Base-by-base conservation (phyloP, 441 rosid species). In the Syzygium syzygioides region DNA sequence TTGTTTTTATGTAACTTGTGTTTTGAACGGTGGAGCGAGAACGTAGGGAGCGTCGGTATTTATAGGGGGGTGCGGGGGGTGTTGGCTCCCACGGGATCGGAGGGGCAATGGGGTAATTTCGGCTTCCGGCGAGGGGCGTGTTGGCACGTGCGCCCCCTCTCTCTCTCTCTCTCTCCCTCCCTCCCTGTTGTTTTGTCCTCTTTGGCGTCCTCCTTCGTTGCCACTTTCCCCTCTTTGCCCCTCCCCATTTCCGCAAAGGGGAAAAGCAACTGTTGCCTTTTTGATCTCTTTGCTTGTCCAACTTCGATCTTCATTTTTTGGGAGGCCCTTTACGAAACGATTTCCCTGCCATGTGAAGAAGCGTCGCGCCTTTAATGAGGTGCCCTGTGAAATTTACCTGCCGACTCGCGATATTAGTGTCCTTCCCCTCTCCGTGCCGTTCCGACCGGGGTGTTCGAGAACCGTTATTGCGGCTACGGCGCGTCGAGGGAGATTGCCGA, bases 361-460 rank as follows among this genome's bases (percentile, higher is more conserved):
- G 4, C 32, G 5, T 5, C 15, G 17, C 32, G 8, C 14, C 32
- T 26, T 28, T 26, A 26, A 60, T 28, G 32, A 28, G 28, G 32
- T 28, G 6, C 56, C 56, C 2, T 7, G 45, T 7, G 48, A 45
- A 45, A 45, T 7, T 45, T 45, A 45, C 48, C 48, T 7, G 48
- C 9, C 48, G 48, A 45, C 48, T 7, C 48, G 48, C 48, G 48
- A 7, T 1, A 7, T 7, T 7, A 1, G 48, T 45, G 8, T 7
- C 7, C 7, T 7, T 1, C 1, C 1, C 5, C 45, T 41, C 19
- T 14, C 55, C 4, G 6, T 54, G 15, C 6, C 6, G 19, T 17
- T 6, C 20, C 19, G 19, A 17, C 17, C 56, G 56, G 34, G 34
- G 17, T 0, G 17, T 55, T 55, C 56, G 18, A 54, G 18, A 54